Conservation (phyloP, 2,329 filamentous ascomycete species). For the Trichoderma koningii region DNA sequence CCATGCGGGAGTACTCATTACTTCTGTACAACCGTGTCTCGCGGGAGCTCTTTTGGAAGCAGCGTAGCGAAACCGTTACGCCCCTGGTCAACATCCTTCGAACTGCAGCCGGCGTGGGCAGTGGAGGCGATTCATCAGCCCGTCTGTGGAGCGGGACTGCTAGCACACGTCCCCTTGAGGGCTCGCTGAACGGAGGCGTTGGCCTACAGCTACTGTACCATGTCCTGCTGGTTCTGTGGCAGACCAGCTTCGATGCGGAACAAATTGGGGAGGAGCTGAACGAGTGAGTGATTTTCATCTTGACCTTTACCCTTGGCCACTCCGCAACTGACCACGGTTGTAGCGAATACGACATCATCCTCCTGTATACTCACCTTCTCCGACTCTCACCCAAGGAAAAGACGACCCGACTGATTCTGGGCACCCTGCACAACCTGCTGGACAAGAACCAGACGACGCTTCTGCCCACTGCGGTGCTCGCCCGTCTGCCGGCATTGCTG, state of each 20-base stretch:
- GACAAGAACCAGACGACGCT: constrained; percentile 67
- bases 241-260: constrained; percentile 91
- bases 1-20: constrained; percentile 86
- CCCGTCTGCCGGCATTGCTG: constrained; percentile 71
- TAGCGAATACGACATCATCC: constrained; percentile 89
- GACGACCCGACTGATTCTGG: constrained; percentile 87
- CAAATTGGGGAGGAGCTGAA: constrained; percentile 74
- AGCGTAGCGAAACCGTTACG: constrained; percentile 79
- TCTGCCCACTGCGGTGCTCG: constrained; percentile 83
- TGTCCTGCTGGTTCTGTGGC: constrained; percentile 90
- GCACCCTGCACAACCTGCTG: constrained; percentile 86
- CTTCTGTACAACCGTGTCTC: constrained; percentile 75
- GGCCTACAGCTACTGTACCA: constrained; percentile 93
- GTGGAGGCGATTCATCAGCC: constrained; percentile 63
- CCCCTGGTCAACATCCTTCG: constrained; percentile 82
- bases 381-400: constrained; percentile 96
- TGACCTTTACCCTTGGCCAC: too few relatives aligned
- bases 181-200: constrained; percentile 74
- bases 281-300: constrained; percentile 60
- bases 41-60: constrained; percentile 85
- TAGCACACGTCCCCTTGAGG: constrained; percentile 61
- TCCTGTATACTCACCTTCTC: constrained; percentile 89
- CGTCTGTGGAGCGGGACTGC: constrained; percentile 62
- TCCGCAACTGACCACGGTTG: constrained; percentile 29
- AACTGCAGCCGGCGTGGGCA: constrained; percentile 71